Evolutionary conservation across 257 asterid genomes (phyloP).

Genomic region (Solanum arcanum): DNA sequence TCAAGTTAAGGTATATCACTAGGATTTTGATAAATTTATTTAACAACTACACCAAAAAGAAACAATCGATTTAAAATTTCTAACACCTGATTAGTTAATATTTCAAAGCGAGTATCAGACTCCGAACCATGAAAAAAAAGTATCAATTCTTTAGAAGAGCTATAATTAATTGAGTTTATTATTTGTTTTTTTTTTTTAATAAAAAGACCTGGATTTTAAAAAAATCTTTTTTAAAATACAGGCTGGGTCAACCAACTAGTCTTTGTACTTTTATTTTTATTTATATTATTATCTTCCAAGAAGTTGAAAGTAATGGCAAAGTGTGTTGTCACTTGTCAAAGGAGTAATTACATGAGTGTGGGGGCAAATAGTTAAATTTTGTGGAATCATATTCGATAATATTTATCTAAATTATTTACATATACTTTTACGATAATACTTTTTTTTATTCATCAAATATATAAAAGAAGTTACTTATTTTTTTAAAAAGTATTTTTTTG

Average conservation of each 20-base stretch:
- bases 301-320: not conserved
- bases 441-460: not conserved
- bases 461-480: not conserved
- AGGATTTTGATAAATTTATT: too few relatives aligned
- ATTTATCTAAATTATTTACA: not conserved
- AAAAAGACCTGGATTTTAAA: not conserved
- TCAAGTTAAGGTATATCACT: rapidly evolving
- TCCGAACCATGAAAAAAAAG: too few relatives aligned
- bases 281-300: not conserved
- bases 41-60: not conserved
- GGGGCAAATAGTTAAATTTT: not conserved
- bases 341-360: not conserved
- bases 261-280: not conserved
- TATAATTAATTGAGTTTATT: not conserved
- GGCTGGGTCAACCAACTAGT: not conserved
- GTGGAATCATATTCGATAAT: not conserved
- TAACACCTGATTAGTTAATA: not conserved
- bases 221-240: not conserved
- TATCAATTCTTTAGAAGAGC: not conserved
- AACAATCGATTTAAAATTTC: not conserved
- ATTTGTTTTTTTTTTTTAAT: too few relatives aligned
- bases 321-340: not conserved
- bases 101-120: too few relatives aligned
- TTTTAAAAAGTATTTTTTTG: not conserved
- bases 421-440: not conserved